These are phyloP conservation scores for Priceomyces medius DNA, from an alignment of 805 yeast species.

Conservation along the genomic window DNA sequence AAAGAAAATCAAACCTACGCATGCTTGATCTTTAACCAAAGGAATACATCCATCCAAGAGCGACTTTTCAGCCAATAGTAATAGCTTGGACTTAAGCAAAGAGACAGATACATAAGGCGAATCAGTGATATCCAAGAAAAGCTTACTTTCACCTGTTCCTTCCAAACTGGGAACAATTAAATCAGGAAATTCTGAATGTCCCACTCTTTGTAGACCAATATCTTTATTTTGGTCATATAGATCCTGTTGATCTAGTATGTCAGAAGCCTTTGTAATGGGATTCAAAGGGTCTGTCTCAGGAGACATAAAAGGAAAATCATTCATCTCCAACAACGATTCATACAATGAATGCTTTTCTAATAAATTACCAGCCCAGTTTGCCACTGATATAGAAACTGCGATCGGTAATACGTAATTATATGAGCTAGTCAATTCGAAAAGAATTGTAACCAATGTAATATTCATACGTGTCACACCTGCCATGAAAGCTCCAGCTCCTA, in stretches of 20 bases:
- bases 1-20: constrained; percentile 48
- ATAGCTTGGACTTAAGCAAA: constrained; percentile 33
- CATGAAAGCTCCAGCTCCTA: constrained; percentile 58
- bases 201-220: background rate
- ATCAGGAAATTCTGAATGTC: constrained; percentile 11
- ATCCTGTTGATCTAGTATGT: constrained; percentile 29
- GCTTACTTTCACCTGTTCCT: constrained; percentile 7
- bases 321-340: constrained; percentile 45
- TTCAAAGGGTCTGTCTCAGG: constrained; percentile 36
- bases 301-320: constrained; percentile 55
- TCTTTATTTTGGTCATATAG: constrained; percentile 12
- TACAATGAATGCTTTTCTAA: constrained; percentile 52
- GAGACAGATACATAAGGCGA: constrained; percentile 33
- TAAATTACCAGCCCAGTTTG: constrained; percentile 55
- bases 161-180: background rate
- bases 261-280: constrained; percentile 29
- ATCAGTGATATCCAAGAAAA: constrained; percentile 36
- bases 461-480: constrained; percentile 59
- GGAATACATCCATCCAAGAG: constrained; percentile 56
- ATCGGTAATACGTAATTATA: constrained; percentile 58
- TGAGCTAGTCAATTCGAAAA: constrained; percentile 56
- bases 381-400: constrained; percentile 54
- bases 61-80: constrained; percentile 37
- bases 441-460: constrained; percentile 49
- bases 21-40: constrained; percentile 32